Evolutionary conservation across 164 flowering plant species (phyloP).

Genomic region (Platanus orientalis): DNA sequence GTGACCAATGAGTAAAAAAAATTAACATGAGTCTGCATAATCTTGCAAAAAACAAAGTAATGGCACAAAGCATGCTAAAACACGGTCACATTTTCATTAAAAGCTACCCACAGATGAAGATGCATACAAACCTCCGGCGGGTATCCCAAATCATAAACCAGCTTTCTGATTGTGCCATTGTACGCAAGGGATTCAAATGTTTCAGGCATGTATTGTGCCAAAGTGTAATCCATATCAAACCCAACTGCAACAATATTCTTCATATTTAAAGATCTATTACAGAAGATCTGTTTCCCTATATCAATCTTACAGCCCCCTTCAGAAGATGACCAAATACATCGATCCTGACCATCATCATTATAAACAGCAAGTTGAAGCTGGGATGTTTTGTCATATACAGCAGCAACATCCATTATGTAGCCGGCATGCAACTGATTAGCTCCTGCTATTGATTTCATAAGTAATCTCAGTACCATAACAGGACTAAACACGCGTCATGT

Average conservation of each 20-base stretch:
- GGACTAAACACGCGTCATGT: not conserved
- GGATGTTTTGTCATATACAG: slow-evolving; percentile 19
- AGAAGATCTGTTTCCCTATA: slow-evolving; percentile 77
- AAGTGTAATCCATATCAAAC: slow-evolving; percentile 97
- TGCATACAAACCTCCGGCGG: slow-evolving; percentile 67
- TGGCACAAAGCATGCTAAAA: not conserved
- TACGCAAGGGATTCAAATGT: slow-evolving; percentile 96
- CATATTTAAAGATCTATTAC: slow-evolving; percentile 95
- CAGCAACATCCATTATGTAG: slow-evolving; percentile 44
- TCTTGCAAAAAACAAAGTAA: not conserved
- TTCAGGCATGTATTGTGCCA: slow-evolving; percentile 95
- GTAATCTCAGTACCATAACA: not conserved
- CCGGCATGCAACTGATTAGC: slow-evolving; percentile 27
- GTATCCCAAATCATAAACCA: slow-evolving; percentile 84
- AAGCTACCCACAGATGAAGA: not conserved
- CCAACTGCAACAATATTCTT: slow-evolving; percentile 87
- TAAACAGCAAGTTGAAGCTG: slow-evolving; percentile 16
- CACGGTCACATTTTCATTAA: not conserved
- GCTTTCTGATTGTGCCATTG: slow-evolving; percentile 75
- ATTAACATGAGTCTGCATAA: not conserved
- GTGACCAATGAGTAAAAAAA: not conserved
- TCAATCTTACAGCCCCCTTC: slow-evolving; percentile 51
- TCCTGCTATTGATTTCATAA: slow-evolving; percentile 26
- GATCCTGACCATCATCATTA: slow-evolving; percentile 24
- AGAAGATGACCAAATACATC: slow-evolving; percentile 66